Evolutionary conservation across 139 green algal species (phyloP), one percentile per base, ranked within the genome.

Genomic region (Picochlorum sp.): DNA sequence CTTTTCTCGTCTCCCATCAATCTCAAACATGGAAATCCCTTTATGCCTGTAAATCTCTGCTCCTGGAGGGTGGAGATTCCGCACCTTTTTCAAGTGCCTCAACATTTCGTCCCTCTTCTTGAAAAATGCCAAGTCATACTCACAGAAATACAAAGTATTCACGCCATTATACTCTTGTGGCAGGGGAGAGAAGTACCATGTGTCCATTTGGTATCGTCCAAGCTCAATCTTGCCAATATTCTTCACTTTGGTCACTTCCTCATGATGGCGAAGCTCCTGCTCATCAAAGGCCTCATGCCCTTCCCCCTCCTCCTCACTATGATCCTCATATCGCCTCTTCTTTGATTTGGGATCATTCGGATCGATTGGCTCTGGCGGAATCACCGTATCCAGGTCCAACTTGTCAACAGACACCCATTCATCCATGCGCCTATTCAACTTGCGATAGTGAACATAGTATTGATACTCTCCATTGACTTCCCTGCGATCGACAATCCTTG

Each of bases 221-320:
- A 98, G 80, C 86, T 98, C 92, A 44, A 98, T 94, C 21, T 44
- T 66, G 45, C 92, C 83, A 54, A 98, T 89, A 77, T 97, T 98
- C 73, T 97, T 96, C 15, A 96, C 83, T 82, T 98, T 99, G 45
- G 93, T 98, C 74, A 95, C 96, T 85, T 99, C 93, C 80, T 98
- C 93, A 76, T 99, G 93, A 75, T 99, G 91, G 1, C 81, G 59
- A 49, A 97, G 77, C 60, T 73, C 71, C 28, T 84, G 82, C 6
- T 81, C 72, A 73, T 98, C 92, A 80, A 97, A 97, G 49, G 95
- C 86, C 18, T 80, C 86, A 68, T 98, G 90, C 8, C 66, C 65
- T 59, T 78, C 71, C 7, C 66, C 71, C 61, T 95, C 81, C 49
- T 88, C 82, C 52, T 87, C 82, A 24, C 72, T 74, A 58, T 96